Evolutionary conservation across 2,329 filamentous ascomycete genomes (phyloP).

Genomic region (Apiospora marii): DNA sequence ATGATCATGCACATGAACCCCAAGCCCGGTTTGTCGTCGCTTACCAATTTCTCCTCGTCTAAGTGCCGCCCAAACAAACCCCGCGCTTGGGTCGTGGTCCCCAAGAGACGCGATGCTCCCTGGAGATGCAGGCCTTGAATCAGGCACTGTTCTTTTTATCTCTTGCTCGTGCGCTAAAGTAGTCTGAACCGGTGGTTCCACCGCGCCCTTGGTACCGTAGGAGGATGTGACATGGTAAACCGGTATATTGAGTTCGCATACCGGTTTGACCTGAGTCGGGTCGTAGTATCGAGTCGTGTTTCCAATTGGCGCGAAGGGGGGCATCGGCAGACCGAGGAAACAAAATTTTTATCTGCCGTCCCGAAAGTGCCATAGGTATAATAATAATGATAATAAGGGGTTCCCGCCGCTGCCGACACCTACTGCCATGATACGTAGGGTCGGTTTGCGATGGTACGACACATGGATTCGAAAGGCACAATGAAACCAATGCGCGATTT

Average conservation of each 20-base stretch:
- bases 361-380: background rate
- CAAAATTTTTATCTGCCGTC: constrained; percentile 2
- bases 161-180: background rate
- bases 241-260: constrained; percentile 6
- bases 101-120: background rate
- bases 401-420: background rate
- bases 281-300: constrained; percentile 11
- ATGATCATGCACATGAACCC: background rate
- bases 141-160: background rate
- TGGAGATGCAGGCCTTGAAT: background rate
- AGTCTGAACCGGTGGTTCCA: constrained; percentile 1
- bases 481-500: constrained; percentile 6
- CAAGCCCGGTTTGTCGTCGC: background rate
- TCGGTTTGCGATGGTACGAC: background rate
- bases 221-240: background rate
- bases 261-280: constrained; percentile 16
- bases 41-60: background rate
- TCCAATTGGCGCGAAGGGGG: background rate
- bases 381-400: constrained; percentile 13
- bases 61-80: too few species aligned
- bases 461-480: background rate
- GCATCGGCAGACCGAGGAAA: background rate
- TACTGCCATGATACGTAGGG: background rate
- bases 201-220: background rate
- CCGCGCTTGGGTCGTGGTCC: background rate